These are phyloP conservation scores for Coccinonectria pachysandricola DNA, from an alignment of 2,329 filamentous ascomycete genomes.

Conservation along the genomic window DNA sequence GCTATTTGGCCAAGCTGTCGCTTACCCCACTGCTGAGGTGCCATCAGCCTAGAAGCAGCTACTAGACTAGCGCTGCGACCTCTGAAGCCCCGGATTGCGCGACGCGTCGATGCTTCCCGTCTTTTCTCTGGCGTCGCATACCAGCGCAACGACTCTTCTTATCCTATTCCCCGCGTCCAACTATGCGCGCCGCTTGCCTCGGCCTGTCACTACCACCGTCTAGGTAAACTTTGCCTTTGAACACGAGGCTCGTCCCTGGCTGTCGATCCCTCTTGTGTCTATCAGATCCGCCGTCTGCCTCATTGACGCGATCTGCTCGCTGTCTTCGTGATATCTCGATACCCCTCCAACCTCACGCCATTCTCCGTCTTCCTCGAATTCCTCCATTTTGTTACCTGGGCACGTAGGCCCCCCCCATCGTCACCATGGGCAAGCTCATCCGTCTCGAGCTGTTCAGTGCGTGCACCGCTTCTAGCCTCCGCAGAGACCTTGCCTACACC, in stretches of 20 bases:
- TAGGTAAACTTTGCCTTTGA: no score
- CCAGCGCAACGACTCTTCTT: constrained; percentile 4
- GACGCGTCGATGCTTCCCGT: constrained; percentile 15
- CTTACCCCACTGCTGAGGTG: no score
- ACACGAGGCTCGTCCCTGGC: no score
- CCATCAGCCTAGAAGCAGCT: no score
- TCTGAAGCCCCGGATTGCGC: constrained; percentile 13
- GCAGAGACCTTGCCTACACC: constrained; percentile 1
- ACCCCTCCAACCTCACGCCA: constrained; percentile 2
- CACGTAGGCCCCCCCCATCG: no score
- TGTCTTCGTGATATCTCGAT: constrained; percentile 4
- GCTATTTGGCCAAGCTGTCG: no score
- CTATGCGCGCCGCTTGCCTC: no score
- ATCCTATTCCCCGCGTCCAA: constrained; percentile 3
- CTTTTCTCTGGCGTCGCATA: constrained; percentile 11
- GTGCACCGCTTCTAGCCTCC: constrained; percentile 20
- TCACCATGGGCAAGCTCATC: constrained; percentile 93
- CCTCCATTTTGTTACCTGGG: no score
- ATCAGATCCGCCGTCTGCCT: no score
- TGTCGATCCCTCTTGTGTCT: constrained; percentile 8
- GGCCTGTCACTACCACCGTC: no score
- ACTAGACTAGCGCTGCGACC: no score
- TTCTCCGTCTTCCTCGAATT: constrained; percentile 5
- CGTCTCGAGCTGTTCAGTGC: constrained; percentile 87
- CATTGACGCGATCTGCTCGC: no score